Evolutionary conservation across 2,329 filamentous ascomycete species (phyloP), one percentile per base, ranked within the genome.

Genomic region (Aspergillus sp.): DNA sequence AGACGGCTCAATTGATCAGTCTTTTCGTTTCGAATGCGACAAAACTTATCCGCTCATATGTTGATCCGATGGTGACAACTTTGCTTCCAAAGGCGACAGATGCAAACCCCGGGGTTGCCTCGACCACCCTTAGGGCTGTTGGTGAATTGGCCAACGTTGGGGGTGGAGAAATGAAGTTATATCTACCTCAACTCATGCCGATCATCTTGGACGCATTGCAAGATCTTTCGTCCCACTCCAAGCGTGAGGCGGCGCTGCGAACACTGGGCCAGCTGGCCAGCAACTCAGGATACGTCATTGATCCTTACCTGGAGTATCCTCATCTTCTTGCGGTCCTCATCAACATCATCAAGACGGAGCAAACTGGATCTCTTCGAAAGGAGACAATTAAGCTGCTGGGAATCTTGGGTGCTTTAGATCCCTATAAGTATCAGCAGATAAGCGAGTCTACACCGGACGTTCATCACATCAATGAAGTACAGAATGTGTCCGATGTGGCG

Each of bases 351-450:
- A 90, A 95, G 63, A 90, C 89, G 5, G 95, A 99, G 71, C 90
- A 92, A 57, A 87, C 91, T 50, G 90, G 90, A 0, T 84, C 88
- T 14, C 77, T 99, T 32, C 83, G 94, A 41, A 90, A 94, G 59
- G 93, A 97, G 70, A 96, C 94, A 0, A 96, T 99, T 65, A 96
- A 96, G 63, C 75, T 99, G 17, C 90, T 99, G 80, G 94, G 94
- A 62, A 96, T 96, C 41, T 79, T 99, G 13, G 94, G 94, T 56
- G 94, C 94, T 38, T 76, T 99, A 32, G 95, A 99, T 69, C 94
- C 94, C 0, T 97, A 99, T 72, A 94, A 93, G 67, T 90, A 96
- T 67, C 93, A 82, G 74, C 89, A 96, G 76, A 91, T 96, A 48
- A 89, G 95, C 68, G 93, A 97, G 70, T 85, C 87, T 57, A 88